Conservation (phyloP, 306 rosid genomes). For the Dryas alaskensis region DNA sequence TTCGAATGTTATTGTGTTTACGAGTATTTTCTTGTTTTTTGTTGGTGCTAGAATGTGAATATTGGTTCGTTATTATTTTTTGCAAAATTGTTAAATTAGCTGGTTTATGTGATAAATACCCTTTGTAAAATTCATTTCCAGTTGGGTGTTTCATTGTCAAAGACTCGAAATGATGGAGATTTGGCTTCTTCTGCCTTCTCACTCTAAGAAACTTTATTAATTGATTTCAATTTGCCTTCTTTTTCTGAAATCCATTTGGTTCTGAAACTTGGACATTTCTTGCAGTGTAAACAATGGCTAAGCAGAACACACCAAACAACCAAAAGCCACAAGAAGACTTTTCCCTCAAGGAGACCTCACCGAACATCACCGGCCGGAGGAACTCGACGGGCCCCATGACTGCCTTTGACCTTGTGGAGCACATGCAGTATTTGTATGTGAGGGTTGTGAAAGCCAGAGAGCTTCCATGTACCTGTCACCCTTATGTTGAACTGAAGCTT, state of each 20-base stretch:
- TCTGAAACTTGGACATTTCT: background rate
- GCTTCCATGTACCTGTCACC: background rate
- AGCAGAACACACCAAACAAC: background rate
- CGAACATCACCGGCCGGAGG: slow-evolving; percentile 21
- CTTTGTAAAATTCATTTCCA: no score
- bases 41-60: background rate
- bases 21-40: background rate
- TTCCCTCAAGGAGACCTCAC: slow-evolving; percentile 23
- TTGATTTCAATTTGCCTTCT: no score
- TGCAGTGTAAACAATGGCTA: slow-evolving; percentile 15
- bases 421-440: slow-evolving; percentile 25
- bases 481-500: slow-evolving; percentile 14
- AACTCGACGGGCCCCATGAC: slow-evolving; percentile 10
- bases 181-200: no score
- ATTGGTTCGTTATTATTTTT: background rate
- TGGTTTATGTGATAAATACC: no score
- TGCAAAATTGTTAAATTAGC: background rate
- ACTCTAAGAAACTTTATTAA: no score
- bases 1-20: background rate
- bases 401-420: slow-evolving; percentile 26
- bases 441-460: slow-evolving; percentile 28
- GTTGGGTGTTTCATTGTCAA: no score
- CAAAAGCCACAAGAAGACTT: slow-evolving; percentile 14
- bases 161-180: no score
- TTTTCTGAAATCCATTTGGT: background rate